Base-by-base conservation (phyloP, 306 rosid genomes). In the Crataegus laevigata region DNA sequence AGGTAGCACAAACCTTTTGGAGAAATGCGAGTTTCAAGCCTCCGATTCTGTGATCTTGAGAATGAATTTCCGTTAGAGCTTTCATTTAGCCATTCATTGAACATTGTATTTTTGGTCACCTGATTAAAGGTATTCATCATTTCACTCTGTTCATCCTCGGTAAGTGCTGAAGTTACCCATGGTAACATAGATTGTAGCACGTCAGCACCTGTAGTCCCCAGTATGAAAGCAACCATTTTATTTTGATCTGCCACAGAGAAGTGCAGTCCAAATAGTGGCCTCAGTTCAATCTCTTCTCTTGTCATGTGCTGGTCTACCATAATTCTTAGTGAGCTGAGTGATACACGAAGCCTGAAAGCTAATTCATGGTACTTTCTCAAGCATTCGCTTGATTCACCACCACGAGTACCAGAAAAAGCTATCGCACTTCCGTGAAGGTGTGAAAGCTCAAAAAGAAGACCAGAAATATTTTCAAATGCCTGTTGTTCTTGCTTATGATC, bases 131-230 rank as follows among this genome's bases (percentile, higher is more conserved):
- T 88, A 74, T 88, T 88, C 91, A 91, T 88, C 97, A 89, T 70
- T 79, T 85, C 81, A 82, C 77, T 86, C 77, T 85, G 90, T 82
- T 92, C 96, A 66, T 88, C 96, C 84, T 87, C 82, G 36, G 91
- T 85, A 73, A 89, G 96, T 71, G 96, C 97, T 78, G 93, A 84
- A 82, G 88, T 90, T 66, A 92, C 96, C 97, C 97, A 92, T 2
- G 97, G 93, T 74, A 92, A 80, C 96, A 92, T 89, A 69, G 93
- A 85, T 76, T 85, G 88, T 64, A 92, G 96, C 61, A 92, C 91
- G 78, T 88, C 97, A 76, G 96, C 97, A 70, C 97, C 90, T 28
- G 97, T 92, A 69, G 97, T 92, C 70, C 97, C 97, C 82, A 92
- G 83, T 64, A 92, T 92, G 64, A 91, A 88, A 21, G 93, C 91